Evolutionary conservation across 345 rosid species (phyloP).

Genomic region (Camelina sativa): DNA sequence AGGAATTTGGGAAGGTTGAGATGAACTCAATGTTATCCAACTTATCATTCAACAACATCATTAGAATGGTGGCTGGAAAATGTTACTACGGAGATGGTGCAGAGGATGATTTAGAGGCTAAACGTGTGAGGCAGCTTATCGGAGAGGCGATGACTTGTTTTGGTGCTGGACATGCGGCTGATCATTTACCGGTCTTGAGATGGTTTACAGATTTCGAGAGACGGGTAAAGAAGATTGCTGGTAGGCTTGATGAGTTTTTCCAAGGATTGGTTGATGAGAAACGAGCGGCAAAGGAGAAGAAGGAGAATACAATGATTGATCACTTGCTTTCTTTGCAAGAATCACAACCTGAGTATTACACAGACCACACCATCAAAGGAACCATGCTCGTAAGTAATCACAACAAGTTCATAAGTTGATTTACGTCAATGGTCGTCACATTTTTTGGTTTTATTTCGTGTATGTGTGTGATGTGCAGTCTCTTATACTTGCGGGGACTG

Average conservation of each 20-base stretch:
- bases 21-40: constrained; percentile 9
- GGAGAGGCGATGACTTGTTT: not conserved
- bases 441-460: not conserved
- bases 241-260: constrained; percentile 48
- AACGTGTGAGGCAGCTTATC: not conserved
- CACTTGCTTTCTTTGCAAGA: constrained; percentile 64
- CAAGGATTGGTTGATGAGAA: constrained; percentile 59
- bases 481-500: constrained; percentile 16
- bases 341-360: constrained; percentile 53
- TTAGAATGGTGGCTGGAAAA: constrained; percentile 16
- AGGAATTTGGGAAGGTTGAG: constrained; percentile 3
- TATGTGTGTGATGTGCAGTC: constrained; percentile 38
- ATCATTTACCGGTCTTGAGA: not conserved
- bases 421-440: not conserved
- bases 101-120: not conserved
- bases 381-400: constrained; percentile 41
- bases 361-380: constrained; percentile 59
- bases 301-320: constrained; percentile 49
- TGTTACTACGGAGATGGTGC: not conserved
- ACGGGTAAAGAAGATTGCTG: constrained; percentile 13
- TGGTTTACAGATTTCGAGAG: not conserved
- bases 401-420: not conserved
- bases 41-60: constrained; percentile 20
- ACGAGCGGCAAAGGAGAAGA: constrained; percentile 29
- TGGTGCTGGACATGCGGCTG: constrained; percentile 1